Base-by-base conservation (phyloP, 352 stramenopile species). In the Globisporangium polare region DNA sequence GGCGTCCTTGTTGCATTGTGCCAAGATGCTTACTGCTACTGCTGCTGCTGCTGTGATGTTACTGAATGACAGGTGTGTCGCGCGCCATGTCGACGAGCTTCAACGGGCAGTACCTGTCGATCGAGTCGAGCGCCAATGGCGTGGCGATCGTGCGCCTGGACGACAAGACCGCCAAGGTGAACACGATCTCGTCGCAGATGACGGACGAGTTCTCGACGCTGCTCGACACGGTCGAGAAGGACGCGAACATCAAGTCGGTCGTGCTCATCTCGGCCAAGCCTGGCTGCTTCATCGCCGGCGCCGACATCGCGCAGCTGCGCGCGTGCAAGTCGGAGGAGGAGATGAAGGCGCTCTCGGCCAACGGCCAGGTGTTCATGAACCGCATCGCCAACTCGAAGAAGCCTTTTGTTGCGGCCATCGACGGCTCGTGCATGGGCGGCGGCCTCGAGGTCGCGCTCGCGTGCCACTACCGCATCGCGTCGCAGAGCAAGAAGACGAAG, bases 231-330 rank as follows among this genome's bases (percentile, higher is more conserved):
- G 89, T 98, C 66, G 77, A 97, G 61, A 82, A 72, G 66, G 94
- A 98, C 71, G 62, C 75, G 17, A 83, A 81, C 59, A 90, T 99
- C 71, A 98, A 98, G 81, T 97, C 93, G 26, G 93, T 98, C 37
- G 96, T 99, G 64, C 97, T 99, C 75, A 96, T 98, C 41, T 99
- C 96, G 24, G 91, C 78, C 62, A 99, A 99, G 73, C 89, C 94
- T 0, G 94, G 96, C 55, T 98, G 96, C 75, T 99, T 99, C 74
- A 99, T 99, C 72, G 97, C 96, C 17, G 97, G 97, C 47, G 97
- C 97, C 5, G 97, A 99, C 72, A 99, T 99, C 77, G 85, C 92
- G 52, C 96, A 99, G 77, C 95, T 99, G 24, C 73, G 81, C 54
- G 88, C 80, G 45, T 82, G 74, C 68, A 86, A 91, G 67, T 83